Conservation (phyloP, 805 yeast species). For the Starmerella bombi region DNA sequence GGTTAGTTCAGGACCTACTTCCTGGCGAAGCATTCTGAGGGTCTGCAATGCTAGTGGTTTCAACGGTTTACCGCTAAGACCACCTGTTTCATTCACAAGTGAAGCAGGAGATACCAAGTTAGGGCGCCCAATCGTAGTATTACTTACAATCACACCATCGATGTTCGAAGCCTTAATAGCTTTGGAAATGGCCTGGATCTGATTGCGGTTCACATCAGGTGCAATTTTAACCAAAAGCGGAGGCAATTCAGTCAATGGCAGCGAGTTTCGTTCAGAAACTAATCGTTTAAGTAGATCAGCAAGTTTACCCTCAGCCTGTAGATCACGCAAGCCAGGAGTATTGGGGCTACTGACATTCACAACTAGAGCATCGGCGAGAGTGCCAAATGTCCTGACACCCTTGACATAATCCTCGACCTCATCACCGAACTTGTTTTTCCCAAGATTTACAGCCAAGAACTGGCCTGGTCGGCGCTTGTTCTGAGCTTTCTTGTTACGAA, state of each 20-base stretch:
- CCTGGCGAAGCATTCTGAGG: slow-evolving; percentile 53
- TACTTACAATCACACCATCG: slow-evolving; percentile 86
- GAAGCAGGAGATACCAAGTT: slow-evolving; percentile 38
- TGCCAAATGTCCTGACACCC: slow-evolving; percentile 74
- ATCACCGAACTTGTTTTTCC: slow-evolving; percentile 86
- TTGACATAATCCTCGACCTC: slow-evolving; percentile 72
- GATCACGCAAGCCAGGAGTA: slow-evolving; percentile 84
- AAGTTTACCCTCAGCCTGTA: slow-evolving; percentile 66
- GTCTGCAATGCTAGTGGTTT: slow-evolving; percentile 69
- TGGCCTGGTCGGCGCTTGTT: slow-evolving; percentile 11
- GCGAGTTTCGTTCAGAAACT: slow-evolving; percentile 49
- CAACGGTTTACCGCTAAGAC: slow-evolving; percentile 83
- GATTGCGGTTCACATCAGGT: slow-evolving; percentile 75
- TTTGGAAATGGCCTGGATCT: slow-evolving; percentile 67
- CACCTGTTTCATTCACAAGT: slow-evolving; percentile 43
- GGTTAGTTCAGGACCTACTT: slow-evolving; percentile 62
- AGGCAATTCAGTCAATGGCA: slow-evolving; percentile 42
- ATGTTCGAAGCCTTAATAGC: slow-evolving; percentile 64
- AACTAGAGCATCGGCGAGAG: slow-evolving; percentile 76
- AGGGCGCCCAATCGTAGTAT: slow-evolving; percentile 85
- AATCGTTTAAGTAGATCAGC: slow-evolving; percentile 54
- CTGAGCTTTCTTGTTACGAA: slow-evolving; percentile 30
- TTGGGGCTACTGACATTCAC: slow-evolving; percentile 91
- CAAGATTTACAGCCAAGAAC: slow-evolving; percentile 70
- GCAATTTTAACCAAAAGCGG: slow-evolving; percentile 86